Evolutionary conservation across 2,329 filamentous ascomycete genomes (phyloP).

Genomic region (Fusarium sp.): DNA sequence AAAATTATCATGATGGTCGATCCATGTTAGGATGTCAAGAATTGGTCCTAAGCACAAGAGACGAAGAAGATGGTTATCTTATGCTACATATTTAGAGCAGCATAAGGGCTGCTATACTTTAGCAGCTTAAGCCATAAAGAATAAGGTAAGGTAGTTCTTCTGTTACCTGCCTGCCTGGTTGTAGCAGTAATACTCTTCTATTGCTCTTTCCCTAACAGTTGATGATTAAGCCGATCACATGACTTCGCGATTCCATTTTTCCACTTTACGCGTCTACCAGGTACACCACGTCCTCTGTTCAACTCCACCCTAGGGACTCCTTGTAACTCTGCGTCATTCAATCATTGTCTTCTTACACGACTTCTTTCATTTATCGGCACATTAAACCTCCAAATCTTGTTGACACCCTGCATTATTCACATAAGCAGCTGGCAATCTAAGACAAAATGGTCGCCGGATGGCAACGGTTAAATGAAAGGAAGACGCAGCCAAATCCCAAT

Average conservation of each 20-base stretch:
- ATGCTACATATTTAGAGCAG: rapidly evolving
- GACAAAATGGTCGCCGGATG: slow-evolving; percentile 78
- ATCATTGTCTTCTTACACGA: neutral
- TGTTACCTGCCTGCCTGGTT: neutral
- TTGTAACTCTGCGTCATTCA: slow-evolving; percentile 26
- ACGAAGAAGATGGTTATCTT: neutral
- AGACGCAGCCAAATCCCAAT: slow-evolving; percentile 77
- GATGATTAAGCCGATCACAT: slow-evolving; percentile 19
- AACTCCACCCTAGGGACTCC: slow-evolving; percentile 5
- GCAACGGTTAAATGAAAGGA: slow-evolving; percentile 80
- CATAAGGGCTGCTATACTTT: neutral
- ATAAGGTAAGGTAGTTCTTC: neutral
- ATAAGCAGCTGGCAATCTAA: too few species aligned
- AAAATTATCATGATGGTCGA: neutral
- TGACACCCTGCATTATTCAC: neutral
- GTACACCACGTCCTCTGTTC: neutral
- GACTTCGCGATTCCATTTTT: slow-evolving; percentile 13
- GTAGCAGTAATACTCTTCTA: neutral
- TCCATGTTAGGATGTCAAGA: too few species aligned
- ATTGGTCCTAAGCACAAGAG: neutral
- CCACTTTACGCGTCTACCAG: slow-evolving; percentile 27
- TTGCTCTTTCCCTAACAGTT: neutral
- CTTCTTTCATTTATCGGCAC: neutral
- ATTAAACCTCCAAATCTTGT: neutral
- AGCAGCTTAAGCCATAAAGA: neutral